Evolutionary conservation across 108 stramenopile genomes (phyloP).

Genomic region (Nitzschia palea): DNA sequence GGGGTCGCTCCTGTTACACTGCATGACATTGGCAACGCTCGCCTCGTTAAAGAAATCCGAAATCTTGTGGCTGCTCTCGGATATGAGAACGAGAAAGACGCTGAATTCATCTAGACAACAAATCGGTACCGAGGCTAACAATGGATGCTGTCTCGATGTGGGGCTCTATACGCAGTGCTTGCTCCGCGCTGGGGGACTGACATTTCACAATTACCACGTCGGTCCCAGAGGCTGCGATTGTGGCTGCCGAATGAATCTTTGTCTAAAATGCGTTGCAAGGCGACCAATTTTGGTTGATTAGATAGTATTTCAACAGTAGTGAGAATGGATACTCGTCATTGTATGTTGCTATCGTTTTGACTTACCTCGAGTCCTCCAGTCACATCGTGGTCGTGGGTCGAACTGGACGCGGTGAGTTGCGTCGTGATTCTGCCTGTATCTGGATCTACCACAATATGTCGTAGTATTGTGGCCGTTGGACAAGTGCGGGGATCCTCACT

Average conservation of each 20-base stretch:
- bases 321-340: too few species aligned
- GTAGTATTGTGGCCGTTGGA: slow-evolving; percentile 48
- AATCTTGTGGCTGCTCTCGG: neutral
- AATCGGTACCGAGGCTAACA: neutral
- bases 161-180: neutral
- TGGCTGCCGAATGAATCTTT: slow-evolving; percentile 57
- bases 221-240: slow-evolving; percentile 49
- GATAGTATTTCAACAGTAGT: too few species aligned
- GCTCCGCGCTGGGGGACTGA: slow-evolving; percentile 45
- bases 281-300: too few species aligned
- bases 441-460: slow-evolving; percentile 41
- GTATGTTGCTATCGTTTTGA: too few species aligned
- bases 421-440: slow-evolving; percentile 23
- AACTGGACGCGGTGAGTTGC: slow-evolving; percentile 53
- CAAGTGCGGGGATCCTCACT: slow-evolving; percentile 55
- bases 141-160: neutral
- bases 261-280: too few species aligned
- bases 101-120: neutral
- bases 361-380: slow-evolving; percentile 72
- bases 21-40: neutral
- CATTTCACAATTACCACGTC: slow-evolving; percentile 59
- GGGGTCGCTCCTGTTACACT: neutral
- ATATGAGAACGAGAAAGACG: neutral
- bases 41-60: neutral
- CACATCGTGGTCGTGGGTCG: slow-evolving; percentile 77